A percentile compares a stretch with the other conserved stretches of the same genome.
phyloP scores from a whole-genome alignment of 768 basidiomycete genomes.

The Collybiopsis luxurians region DNA sequence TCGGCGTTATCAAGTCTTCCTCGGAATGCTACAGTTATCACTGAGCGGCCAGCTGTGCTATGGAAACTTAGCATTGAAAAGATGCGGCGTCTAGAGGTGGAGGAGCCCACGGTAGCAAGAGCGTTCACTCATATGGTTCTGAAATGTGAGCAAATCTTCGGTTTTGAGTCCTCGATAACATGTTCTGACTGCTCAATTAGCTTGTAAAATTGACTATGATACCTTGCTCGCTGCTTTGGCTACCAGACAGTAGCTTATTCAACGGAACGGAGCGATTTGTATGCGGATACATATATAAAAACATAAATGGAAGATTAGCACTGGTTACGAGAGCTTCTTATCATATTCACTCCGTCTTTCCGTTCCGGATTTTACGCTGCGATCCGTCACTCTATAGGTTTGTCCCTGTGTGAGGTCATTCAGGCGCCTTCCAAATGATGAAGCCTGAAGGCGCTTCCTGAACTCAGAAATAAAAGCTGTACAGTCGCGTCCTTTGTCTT shows the following conservation, averaged over 20 bases:
- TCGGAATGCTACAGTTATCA: slow-evolving; percentile 83
- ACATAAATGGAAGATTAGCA: neutral
- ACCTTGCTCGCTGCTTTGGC: slow-evolving; percentile 57
- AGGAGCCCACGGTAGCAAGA: slow-evolving; percentile 64
- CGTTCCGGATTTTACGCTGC: too few relatives aligned
- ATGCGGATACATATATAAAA: neutral
- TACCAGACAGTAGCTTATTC: slow-evolving; percentile 21
- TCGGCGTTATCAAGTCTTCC: slow-evolving; percentile 76
- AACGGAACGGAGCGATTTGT: neutral
- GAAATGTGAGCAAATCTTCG: slow-evolving; percentile 53
- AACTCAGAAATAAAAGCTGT: too few relatives aligned
- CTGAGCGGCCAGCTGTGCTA: slow-evolving; percentile 72
- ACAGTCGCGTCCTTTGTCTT: too few relatives aligned
- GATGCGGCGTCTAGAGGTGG: slow-evolving; percentile 61
- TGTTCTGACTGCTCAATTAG: slow-evolving; percentile 24
- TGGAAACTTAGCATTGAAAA: slow-evolving; percentile 74
- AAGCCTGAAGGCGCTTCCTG: too few relatives aligned
- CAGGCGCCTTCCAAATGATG: too few relatives aligned
- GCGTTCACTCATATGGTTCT: slow-evolving; percentile 66
- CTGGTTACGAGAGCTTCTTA: neutral
- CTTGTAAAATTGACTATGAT: slow-evolving; percentile 63
- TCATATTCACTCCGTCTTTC: too few relatives aligned
- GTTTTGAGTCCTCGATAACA: neutral
- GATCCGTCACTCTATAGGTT: too few relatives aligned
- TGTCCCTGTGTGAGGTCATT: too few relatives aligned